Base-by-base conservation (phyloP, 192 early-diverging fungal genomes). In the Anaeromyces robustus region DNA sequence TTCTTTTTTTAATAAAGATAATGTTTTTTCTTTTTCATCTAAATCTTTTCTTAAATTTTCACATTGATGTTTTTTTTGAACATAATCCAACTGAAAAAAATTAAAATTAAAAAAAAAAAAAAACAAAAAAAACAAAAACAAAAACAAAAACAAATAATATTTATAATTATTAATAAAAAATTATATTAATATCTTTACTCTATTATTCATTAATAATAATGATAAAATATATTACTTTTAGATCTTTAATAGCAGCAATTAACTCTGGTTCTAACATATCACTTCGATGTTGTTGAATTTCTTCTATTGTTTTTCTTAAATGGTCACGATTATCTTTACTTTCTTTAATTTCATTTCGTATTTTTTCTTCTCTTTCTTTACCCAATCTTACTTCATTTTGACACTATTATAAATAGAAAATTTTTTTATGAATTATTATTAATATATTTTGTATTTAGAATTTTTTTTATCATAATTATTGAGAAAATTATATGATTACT, bases 261-360 rank as follows among this genome's bases (percentile, higher is more conserved):
- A 91, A 82, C 79, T 91, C 89, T 16, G 90, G 90, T 31, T 91
- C 90, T 30, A 91, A 85, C 90, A 91, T 90, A 83, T 91, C 90
- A 9, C 88, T 85, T 82, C 91, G 90, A 82, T 91, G 90, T 43
- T 86, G 83, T 79, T 89, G 80, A 41, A 91, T 90, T 79, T 91
- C 90, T 29, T 91, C 90, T 81, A 91, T 91, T 59, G 90, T 89
- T 26, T 86, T 83, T 43, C 82, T 80, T 26, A 90, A 82, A 16
- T 85, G 83, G 13, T 81, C 37, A 79, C 86, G 86, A 78, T 85
- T 82, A 29, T 81, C 81, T 29, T 82, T 77, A 11, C 85, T 37
- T 78, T 91, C 90, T 37, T 87, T 86, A 78, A 89, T 89, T 32
- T 91, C 90, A 77, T 87, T 83, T n/a, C 79, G 29, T 4, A 91